Conservation (phyloP, 192 early-diverging fungal genomes). For the Backusella circina region DNA sequence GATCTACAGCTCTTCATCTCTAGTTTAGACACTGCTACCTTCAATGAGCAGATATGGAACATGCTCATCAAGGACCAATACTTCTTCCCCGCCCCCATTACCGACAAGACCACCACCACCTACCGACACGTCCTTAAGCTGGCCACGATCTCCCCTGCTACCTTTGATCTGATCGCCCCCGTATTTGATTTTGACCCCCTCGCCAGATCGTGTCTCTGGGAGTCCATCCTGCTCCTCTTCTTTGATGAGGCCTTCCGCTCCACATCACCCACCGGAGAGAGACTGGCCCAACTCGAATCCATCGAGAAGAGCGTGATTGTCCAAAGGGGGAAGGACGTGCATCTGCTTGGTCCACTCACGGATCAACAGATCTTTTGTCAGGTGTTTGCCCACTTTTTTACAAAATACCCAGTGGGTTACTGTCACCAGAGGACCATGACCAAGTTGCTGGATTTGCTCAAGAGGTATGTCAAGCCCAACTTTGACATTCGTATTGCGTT, state of each 20-base stretch:
- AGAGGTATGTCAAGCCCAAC: background rate
- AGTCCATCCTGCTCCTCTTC: background rate
- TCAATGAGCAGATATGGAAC: background rate
- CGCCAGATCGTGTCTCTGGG: background rate
- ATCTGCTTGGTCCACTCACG: background rate
- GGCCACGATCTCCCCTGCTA: background rate
- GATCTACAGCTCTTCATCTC: background rate
- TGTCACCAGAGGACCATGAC: background rate
- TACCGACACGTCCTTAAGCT: conserved; percentile 1
- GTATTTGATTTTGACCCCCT: conserved; percentile 6
- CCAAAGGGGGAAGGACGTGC: background rate
- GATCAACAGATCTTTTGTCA: conserved; percentile 10
- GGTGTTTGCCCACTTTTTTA: conserved; percentile 3
- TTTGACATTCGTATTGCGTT: background rate
- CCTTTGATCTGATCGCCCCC: background rate
- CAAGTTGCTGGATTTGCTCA: background rate
- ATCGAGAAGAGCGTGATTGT: background rate
- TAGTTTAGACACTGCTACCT: background rate
- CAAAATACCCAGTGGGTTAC: conserved; percentile 1
- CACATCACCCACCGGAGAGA: background rate
- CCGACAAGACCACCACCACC: background rate
- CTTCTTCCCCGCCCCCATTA: background rate
- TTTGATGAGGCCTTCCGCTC: conserved; percentile 6
- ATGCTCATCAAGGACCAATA: background rate
- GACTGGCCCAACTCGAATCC: background rate